Evolutionary conservation across 108 stramenopile genomes (phyloP).

Genomic region (Nitzschia putrida): DNA sequence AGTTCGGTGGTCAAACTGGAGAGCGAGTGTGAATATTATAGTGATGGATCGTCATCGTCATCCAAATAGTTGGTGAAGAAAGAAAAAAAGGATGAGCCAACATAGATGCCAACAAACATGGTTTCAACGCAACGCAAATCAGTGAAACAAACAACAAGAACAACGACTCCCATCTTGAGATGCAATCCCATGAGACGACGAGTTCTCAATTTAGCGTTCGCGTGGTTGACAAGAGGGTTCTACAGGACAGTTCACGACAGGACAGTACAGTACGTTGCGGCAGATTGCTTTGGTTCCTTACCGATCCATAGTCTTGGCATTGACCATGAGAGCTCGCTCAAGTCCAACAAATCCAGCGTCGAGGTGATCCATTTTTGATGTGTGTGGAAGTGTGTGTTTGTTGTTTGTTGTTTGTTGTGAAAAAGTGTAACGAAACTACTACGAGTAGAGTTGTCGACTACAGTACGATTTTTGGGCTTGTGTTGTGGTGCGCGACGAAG

Average conservation of each 20-base stretch:
- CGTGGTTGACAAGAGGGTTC: too few relatives aligned
- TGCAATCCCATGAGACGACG: too few relatives aligned
- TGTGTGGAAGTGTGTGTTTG: neutral
- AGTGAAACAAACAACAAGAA: neutral
- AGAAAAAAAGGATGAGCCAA: neutral
- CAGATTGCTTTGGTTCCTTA: constrained; percentile 9
- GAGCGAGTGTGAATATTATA: too few relatives aligned
- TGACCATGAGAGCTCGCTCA: constrained; percentile 43
- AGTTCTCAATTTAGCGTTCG: too few relatives aligned
- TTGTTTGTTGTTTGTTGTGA: neutral
- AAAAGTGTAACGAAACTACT: neutral
- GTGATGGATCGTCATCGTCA: too few relatives aligned
- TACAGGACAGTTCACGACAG: too few relatives aligned
- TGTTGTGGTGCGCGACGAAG: neutral
- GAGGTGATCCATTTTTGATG: constrained; percentile 37
- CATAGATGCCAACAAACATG: too few relatives aligned
- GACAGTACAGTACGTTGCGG: neutral
- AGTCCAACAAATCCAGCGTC: constrained; percentile 37
- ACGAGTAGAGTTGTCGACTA: too few relatives aligned
- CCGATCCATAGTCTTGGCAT: constrained; percentile 43
- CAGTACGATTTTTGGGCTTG: too few relatives aligned
- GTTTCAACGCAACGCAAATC: too few relatives aligned
- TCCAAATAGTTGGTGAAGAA: too few relatives aligned
- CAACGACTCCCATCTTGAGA: neutral
- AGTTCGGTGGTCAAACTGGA: constrained; percentile 41